Base-by-base conservation (phyloP, 176 grass and related monocot genomes). In the Eragrostis curvula region DNA sequence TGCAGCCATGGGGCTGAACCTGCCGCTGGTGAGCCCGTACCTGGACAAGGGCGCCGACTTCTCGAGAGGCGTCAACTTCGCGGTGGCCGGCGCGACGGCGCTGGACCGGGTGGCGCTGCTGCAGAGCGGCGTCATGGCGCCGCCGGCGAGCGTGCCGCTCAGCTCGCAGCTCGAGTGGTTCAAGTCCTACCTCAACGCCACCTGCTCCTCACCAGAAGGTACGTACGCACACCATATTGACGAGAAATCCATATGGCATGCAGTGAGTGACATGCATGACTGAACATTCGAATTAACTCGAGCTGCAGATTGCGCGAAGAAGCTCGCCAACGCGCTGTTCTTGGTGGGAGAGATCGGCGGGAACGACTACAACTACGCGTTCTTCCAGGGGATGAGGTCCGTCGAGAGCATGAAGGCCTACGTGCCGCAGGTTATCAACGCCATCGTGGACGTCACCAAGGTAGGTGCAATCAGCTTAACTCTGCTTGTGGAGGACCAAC, bases 331-430 rank as follows among this genome's bases (percentile, higher is more conserved):
- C 39, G 84, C 96, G 50, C 53, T 95, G 74, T 93, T 98, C 81
- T 80, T 98, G 81, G 79, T 98, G 0, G 96, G 96, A 6, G 96
- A 98, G 74, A 98, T 98, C 0, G 96, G 96, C n/a, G 96, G 96
- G 17, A 98, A 98, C 74, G 95, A 98, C 68, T 98, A 98, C 88
- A 98, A 98, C 81, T 93, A 93, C 39, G 96, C 84, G 6, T 98
- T 98, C 77, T 88, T 91, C 21, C 84, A 98, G 73, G 77, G 79
- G 9, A 28, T 12, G 0, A 81, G 79, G 39, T 87, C 90, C 27
- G 84, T 98, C 5, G 77, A 92, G 15, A 24, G 71, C 61, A 77
- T 85, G 20, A 94, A 81, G 88, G 55, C 70, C n/a, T 93, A 84
- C 50, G 95, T 98, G 52, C 92, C 95, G 40, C 88, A 74, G 69